Evolutionary conservation across 805 yeast genomes (phyloP).

Genomic region (Ogataea nitratoaversa): DNA sequence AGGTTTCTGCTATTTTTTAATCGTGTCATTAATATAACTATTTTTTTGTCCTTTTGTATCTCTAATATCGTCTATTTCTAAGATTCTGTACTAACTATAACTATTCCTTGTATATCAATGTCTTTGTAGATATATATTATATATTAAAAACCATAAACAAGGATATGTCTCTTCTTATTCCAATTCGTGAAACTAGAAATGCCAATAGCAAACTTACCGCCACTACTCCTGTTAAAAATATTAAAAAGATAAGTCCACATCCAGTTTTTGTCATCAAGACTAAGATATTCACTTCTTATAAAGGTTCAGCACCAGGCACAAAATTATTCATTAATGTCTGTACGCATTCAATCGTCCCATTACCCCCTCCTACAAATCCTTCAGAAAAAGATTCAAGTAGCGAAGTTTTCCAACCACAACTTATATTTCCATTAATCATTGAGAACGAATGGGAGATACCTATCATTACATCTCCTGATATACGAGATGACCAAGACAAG

Average conservation of each 20-base stretch:
- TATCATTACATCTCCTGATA: constrained; percentile 57
- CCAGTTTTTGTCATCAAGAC: constrained; percentile 78
- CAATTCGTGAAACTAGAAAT: constrained; percentile 8
- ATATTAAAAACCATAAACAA: too few relatives aligned
- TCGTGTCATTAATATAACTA: too few relatives aligned
- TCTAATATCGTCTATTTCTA: too few relatives aligned
- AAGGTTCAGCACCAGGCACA: constrained; percentile 32
- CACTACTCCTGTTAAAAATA: neutral
- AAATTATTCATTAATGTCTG: constrained; percentile 82
- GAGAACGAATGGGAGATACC: constrained; percentile 85
- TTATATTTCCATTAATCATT: constrained; percentile 59
- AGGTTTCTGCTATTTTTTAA: too few relatives aligned
- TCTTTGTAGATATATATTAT: too few relatives aligned
- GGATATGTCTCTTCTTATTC: constrained; percentile 14
- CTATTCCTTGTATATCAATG: too few relatives aligned
- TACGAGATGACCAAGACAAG: constrained; percentile 57
- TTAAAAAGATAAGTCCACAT: constrained; percentile 38
- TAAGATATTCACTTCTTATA: constrained; percentile 36
- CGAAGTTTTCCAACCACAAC: constrained; percentile 46
- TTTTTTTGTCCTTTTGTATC: too few relatives aligned
- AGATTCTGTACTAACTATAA: too few relatives aligned
- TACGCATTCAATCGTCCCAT: constrained; percentile 59
- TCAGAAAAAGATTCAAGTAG: constrained; percentile 1
- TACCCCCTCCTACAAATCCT: constrained; percentile 36
- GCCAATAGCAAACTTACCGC: neutral